Base-by-base conservation (phyloP, 768 basidiomycete genomes). In the Boletus subparvulus region DNA sequence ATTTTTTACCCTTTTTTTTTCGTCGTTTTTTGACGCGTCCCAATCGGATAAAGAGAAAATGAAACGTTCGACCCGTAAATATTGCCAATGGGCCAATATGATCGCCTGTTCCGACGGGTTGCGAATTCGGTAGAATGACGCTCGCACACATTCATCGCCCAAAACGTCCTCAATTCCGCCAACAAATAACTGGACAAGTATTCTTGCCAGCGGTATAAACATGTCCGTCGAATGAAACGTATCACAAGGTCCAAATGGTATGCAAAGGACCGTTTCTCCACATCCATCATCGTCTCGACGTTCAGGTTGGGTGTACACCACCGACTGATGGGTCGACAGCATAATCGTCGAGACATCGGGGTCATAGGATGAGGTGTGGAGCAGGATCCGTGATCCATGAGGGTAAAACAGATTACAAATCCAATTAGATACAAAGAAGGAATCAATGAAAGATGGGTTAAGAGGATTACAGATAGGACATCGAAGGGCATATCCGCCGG, bases 321-420 rank as follows among this genome's bases (percentile, higher is more conserved):
- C 47, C 32, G 4, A 36, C 37, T 3, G 10, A 49, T 17, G 35
- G 24, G 30, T 21, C 10, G 16, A 24, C 21, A 11, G 37, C 16
- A 53, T n/a, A 26, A 35, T 37, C 45, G 33, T 30, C 41, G 37
- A 50, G 37, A 53, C 40, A 28, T 44, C 21, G 19, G 35, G 48
- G 19, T 17, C 37, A 41, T 32, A 24, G 35, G 32, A 52, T 17
- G 41, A 24, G 43, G 37, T 37, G 28, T 21, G 47, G 33, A 47
- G 17, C n/a, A 9, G 24, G n/a, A 41, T 44, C 49, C 42, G 26
- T 6, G 53, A 49, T 57, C 61, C 52, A 42, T 28, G 44, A 30
- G 35, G 36, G 50, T 24, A 44, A 39, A 58, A 55, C 48, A 57
- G 46, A 56, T 28, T 65, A 68, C 67, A 64, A 47, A 61, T 64